phyloP scores from a whole-genome alignment of 2,329 filamentous ascomycete species.

The Xylaria sp. region DNA sequence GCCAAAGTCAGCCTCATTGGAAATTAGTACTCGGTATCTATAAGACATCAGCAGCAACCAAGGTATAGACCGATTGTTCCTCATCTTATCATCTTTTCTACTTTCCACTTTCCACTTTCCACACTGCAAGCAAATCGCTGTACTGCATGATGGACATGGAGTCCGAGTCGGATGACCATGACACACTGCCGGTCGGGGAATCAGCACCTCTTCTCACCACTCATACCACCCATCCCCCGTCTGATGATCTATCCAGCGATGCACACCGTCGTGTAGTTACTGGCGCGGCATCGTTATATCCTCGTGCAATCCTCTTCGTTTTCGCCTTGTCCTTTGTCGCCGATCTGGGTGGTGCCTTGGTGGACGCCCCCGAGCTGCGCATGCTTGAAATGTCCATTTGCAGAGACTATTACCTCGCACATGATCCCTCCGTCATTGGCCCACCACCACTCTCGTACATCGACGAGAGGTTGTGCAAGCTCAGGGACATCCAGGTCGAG shows the following conservation, averaged over 20 bases:
- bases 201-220: conserved; percentile 1
- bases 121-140: neutral
- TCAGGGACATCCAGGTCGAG: conserved; percentile 6
- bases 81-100: too few species aligned
- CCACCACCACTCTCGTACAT: too few species aligned
- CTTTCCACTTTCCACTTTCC: too few species aligned
- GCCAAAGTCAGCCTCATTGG: too few species aligned
- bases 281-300: too few species aligned
- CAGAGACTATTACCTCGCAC: conserved; percentile 6
- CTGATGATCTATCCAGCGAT: too few species aligned
- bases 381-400: conserved; percentile 16
- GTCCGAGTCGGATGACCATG: neutral
- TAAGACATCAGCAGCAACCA: too few species aligned
- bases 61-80: too few species aligned
- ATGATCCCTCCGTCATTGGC: too few species aligned
- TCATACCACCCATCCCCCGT: neutral
- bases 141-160: neutral
- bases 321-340: conserved; percentile 10
- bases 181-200: neutral
- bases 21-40: too few species aligned
- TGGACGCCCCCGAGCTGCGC: conserved; percentile 8
- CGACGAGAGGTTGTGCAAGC: neutral
- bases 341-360: conserved; percentile 10
- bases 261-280: too few species aligned
- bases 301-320: too few species aligned